Evolutionary conservation across 352 stramenopile species (phyloP), one percentile per base, ranked within the genome.

Genomic region (Phytophthora litchii): DNA sequence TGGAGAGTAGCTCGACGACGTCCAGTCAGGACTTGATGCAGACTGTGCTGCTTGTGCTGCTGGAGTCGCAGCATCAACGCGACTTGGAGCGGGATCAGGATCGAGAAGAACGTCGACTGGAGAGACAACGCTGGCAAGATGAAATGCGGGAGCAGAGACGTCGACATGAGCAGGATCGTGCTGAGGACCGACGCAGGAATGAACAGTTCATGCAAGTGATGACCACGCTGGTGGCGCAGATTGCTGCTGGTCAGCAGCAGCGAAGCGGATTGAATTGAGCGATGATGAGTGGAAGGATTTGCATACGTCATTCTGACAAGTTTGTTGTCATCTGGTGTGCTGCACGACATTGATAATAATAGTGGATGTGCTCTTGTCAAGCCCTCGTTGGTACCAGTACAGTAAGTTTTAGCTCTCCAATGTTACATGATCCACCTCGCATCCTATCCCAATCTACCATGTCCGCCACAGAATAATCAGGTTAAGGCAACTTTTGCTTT

Each of bases 191-290:
- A 20, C 62, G 67, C 44, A 61, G 57, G 9, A 67, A 66, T 51
- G 67, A 76, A 17, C 51, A 72, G 36, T 72, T 72, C 40, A 63
- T 76, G 52, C 67, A 76, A 49, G 49, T 72, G 13, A 70, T 76
- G 62, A 70, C 53, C 13, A 70, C 57, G 13, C 50, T 76, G 3
- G 44, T 70, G 21, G 57, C 57, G 1, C 64, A 76, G 45, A 58
- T 76, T 45, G 62, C 62, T 31, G 61, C 61, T 23, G 44, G 52
- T 6, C 66, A 61, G 56, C 58, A 69, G 45, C 65, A 70, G 34
- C 54, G 60, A 37, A 40, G 25, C 8, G 55, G 54, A 8, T 36
- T 74, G 46, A 70, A 63, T 32, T 70, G 38, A 71, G 37, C 14
- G n/a, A 25, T n/a, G 12, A 10, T 14, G 17, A 14, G 36, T 47